A percentile compares a stretch with the other conserved stretches of the same genome.
Conservation (phyloP, 2,329 filamentous ascomycete genomes). For the Neonectria ditissima region DNA sequence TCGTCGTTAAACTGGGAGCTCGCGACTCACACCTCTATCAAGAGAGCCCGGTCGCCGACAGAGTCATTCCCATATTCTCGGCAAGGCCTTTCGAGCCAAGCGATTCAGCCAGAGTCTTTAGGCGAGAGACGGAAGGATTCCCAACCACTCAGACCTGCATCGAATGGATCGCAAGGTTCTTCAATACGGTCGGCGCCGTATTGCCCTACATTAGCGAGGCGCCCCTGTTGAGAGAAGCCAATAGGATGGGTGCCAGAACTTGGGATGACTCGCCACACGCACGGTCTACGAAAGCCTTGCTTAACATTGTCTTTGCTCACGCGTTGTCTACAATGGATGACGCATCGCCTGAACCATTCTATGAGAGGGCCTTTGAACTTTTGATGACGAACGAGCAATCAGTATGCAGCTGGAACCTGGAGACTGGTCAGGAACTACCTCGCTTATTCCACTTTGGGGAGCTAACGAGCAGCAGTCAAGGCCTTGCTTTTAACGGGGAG, state of each 20-base stretch:
- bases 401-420: constrained; percentile 37
- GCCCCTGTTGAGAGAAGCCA: constrained; percentile 35
- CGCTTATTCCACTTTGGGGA: neutral
- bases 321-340: constrained; percentile 39
- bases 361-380: constrained; percentile 41
- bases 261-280: constrained; percentile 24
- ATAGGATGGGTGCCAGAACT: constrained; percentile 26
- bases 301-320: constrained; percentile 47
- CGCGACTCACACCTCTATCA: constrained; percentile 24
- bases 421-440: constrained; percentile 25
- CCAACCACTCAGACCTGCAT: constrained; percentile 32
- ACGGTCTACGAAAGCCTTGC: constrained; percentile 35
- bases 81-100: neutral
- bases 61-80: neutral
- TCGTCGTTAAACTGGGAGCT: constrained; percentile 42
- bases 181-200: constrained; percentile 46
- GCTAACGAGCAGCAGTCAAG: constrained; percentile 41
- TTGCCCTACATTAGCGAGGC: constrained; percentile 43
- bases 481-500: constrained; percentile 47
- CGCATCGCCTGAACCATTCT: constrained; percentile 42
- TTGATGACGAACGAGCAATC: constrained; percentile 42
- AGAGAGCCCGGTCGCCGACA: constrained; percentile 20
- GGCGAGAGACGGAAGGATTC: constrained; percentile 21
- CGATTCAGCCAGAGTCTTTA: neutral
- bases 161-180: constrained; percentile 42